A percentile compares a stretch with the other conserved stretches of the same genome.
phyloP scores from a whole-genome alignment of 176 grass and related monocot species.

The Guadua angustifolia region DNA sequence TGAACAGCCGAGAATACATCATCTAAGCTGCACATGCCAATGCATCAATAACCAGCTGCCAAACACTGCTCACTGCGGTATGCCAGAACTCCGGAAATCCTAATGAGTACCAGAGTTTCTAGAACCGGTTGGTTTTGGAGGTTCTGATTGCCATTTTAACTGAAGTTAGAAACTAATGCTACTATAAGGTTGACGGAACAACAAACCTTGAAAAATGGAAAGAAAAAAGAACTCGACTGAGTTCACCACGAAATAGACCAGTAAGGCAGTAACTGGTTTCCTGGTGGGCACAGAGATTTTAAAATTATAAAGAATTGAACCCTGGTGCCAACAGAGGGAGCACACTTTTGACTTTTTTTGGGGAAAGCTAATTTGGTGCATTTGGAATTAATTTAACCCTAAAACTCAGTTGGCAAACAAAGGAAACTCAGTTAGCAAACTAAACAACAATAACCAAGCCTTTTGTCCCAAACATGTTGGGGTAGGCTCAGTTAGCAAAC shows the following conservation, averaged over 20 bases:
- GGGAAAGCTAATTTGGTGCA: not conserved
- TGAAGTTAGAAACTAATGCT: not conserved
- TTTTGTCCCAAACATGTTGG: no score
- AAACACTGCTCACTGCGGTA: not conserved
- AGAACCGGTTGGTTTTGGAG: not conserved
- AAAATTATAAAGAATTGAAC: not conserved
- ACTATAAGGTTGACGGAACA: not conserved
- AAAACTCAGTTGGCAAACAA: not conserved
- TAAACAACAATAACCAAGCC: not conserved
- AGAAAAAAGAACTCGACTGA: not conserved
- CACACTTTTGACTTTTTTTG: not conserved
- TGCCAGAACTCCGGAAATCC: not conserved
- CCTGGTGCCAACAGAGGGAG: not conserved
- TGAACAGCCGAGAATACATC: not conserved
- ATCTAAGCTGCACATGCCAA: not conserved
- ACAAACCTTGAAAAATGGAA: not conserved
- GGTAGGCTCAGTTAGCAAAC: not conserved
- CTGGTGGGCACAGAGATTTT: not conserved
- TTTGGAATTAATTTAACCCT: conserved; percentile 11
- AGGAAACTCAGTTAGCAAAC: not conserved
- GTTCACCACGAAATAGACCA: not conserved
- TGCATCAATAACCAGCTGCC: not conserved
- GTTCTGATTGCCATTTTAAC: not conserved
- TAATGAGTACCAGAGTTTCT: not conserved
- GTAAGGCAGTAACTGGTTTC: not conserved